Conservation (phyloP, 2,329 filamentous ascomycete species). For the Nothophoma quercina region DNA sequence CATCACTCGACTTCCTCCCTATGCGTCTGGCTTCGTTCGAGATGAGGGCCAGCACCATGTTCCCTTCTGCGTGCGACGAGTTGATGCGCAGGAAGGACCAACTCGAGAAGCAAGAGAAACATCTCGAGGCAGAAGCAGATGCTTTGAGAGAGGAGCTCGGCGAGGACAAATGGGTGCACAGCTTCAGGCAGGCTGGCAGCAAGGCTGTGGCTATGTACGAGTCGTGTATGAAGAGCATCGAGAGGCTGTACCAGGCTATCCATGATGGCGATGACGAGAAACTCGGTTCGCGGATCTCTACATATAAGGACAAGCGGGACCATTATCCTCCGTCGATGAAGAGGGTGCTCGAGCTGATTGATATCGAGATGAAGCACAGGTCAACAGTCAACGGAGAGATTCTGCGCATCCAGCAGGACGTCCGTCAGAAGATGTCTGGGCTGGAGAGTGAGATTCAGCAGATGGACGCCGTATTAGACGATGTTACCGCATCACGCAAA, state of each 20-base stretch:
- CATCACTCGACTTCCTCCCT: slow-evolving; percentile 92
- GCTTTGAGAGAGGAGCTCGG: slow-evolving; percentile 87
- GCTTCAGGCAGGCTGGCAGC: slow-evolving; percentile 90
- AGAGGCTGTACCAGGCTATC: slow-evolving; percentile 80
- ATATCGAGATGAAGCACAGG: slow-evolving; percentile 94
- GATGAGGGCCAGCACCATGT: slow-evolving; percentile 75
- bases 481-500: slow-evolving; percentile 72
- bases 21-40: slow-evolving; percentile 93
- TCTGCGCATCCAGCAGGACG: slow-evolving; percentile 81
- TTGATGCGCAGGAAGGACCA: slow-evolving; percentile 76
- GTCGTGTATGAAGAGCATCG: slow-evolving; percentile 86
- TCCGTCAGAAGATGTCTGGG: slow-evolving; percentile 80
- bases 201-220: slow-evolving; percentile 98
- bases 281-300: slow-evolving; percentile 74
- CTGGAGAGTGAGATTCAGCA: slow-evolving; percentile 79
- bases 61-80: slow-evolving; percentile 91
- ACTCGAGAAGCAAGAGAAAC: slow-evolving; percentile 86
- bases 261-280: slow-evolving; percentile 76
- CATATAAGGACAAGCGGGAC: slow-evolving; percentile 91
- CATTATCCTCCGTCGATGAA: slow-evolving; percentile 95
- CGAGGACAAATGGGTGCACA: slow-evolving; percentile 94
- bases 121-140: slow-evolving; percentile 88
- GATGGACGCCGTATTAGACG: slow-evolving; percentile 77
- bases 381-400: slow-evolving; percentile 97
- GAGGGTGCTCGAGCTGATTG: slow-evolving; percentile 88